Percentiles rank a stretch among this genome's conserved stretches.
These are phyloP conservation scores for Cordyceps militaris DNA, from an alignment of 2,329 filamentous ascomycete species.

Conservation along the genomic window DNA sequence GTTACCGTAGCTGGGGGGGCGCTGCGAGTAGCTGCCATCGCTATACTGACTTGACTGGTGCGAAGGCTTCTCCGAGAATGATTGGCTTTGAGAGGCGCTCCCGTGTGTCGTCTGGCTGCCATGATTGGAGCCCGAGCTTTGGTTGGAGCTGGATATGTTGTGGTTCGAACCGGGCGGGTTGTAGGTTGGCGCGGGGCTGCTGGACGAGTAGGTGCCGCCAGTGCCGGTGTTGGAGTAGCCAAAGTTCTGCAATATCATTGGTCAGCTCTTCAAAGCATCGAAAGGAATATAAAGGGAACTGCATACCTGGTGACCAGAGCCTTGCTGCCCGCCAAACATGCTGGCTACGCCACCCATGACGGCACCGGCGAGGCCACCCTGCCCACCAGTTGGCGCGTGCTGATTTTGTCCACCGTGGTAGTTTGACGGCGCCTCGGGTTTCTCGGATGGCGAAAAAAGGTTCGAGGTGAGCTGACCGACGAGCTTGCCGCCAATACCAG, in stretches of 20 bases:
- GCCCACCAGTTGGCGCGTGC: constrained; percentile 29
- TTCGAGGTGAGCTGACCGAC: constrained; percentile 50
- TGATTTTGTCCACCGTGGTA: constrained; percentile 42
- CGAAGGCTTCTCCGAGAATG: constrained; percentile 15
- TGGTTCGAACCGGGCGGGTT: constrained; percentile 26
- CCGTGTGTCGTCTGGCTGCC: constrained; percentile 10
- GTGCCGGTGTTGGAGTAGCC: constrained; percentile 54
- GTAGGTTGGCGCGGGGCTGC: constrained; percentile 52
- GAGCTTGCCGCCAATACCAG: constrained; percentile 42
- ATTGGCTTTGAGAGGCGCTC: constrained; percentile 17
- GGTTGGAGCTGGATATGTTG: constrained; percentile 18
- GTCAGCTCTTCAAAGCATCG: constrained; percentile 15
- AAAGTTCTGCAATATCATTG: constrained; percentile 44
- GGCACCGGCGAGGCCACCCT: constrained; percentile 44
- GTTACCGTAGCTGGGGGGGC: constrained; percentile 17
- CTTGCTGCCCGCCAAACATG: constrained; percentile 44
- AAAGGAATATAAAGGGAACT: no score
- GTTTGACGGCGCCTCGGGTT: constrained; percentile 39
- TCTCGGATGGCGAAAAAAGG: constrained; percentile 43
- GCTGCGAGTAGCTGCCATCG: constrained; percentile 18
- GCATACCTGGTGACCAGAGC: constrained; percentile 28
- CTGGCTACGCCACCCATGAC: constrained; percentile 50
- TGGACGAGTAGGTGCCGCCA: constrained; percentile 51
- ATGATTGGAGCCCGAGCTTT: constrained; percentile 11
- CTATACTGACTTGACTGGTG: constrained; percentile 14